Evolutionary conservation across 1,139 yeast genomes (phyloP), one percentile per base, ranked within the genome.

Genomic region (Waltiozyma sp.): DNA sequence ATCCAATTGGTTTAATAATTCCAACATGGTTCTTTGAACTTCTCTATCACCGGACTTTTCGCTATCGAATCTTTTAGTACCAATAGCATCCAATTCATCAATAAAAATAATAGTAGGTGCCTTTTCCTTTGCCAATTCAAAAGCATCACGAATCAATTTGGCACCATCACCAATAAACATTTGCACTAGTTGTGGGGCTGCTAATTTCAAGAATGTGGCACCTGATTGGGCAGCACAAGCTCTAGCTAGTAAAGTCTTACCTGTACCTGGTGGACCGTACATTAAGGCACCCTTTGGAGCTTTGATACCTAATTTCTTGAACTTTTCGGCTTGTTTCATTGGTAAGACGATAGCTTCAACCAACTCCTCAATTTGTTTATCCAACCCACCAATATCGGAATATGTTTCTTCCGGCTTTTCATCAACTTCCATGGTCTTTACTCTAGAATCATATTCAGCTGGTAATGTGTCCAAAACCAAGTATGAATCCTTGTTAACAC

Each of bases 251-350:
- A 91, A 72, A 1, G 98, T 91, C 66, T 91, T 91, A 63, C 99
- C 99, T 2, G 99, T 91, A 59, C 99, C 99, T 41, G 99, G 99
- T 16, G 99, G 98, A 10, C 99, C 99, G 62, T 91, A 91, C 98
- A 91, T 91, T 47, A 91, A 71, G 0, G 97, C 98, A 55, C 98
- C 98, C 65, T 91, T 91, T 47, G 98, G 98, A 6, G 98, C 94
- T 63, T 86, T 89, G 57, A 91, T 88, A 43, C 97, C 96, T 64
- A 91, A 71, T 45, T 77, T 80, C 59, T 85, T 84, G 69, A 91
- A 93, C 66, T 91, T 91, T 43, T 93, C 98, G 24, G 96, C 94
- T 62, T 91, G 96, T 63, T 89, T 91, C 97, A 91, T 88, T 36
- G 99, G 99, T 49, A 91, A 73, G 26, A 91, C 99, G 43, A 91